Percentiles rank a stretch among this genome's conserved stretches.
phyloP scores from a whole-genome alignment of 805 yeast genomes.

The Helenozyma rhizophorensis region DNA sequence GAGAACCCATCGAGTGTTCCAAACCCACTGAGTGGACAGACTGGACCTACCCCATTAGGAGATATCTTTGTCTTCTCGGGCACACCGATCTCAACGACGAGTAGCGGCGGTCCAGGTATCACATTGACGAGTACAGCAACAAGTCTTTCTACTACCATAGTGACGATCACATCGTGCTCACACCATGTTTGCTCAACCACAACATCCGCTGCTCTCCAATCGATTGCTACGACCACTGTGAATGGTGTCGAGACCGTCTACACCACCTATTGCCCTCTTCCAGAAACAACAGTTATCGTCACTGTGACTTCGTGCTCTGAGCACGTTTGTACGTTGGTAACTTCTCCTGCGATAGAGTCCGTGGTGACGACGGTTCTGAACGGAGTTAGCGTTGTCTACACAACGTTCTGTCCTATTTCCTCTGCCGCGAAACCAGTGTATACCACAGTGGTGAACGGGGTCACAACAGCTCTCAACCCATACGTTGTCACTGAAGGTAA shows the following conservation, averaged over 20 bases:
- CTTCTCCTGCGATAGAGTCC: neutral
- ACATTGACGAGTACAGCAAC: too few relatives aligned
- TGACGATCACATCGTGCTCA: constrained; percentile 2
- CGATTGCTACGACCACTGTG: neutral
- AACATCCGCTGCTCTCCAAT: neutral
- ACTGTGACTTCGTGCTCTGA: constrained; percentile 1
- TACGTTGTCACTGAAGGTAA: too few relatives aligned
- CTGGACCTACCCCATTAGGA: too few relatives aligned
- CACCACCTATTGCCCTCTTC: constrained; percentile 1
- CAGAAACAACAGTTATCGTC: neutral
- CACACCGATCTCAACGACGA: neutral
- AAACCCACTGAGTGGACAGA: too few relatives aligned
- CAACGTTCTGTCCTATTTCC: constrained; percentile 1
- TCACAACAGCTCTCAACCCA: too few relatives aligned
- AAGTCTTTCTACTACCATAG: neutral
- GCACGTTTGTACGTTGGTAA: neutral
- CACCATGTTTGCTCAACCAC: neutral
- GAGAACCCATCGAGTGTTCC: too few relatives aligned
- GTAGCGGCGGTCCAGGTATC: too few relatives aligned
- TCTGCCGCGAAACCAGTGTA: too few relatives aligned
- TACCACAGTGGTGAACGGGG: neutral
- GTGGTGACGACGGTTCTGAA: neutral
- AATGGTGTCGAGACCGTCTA: neutral
- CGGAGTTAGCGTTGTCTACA: neutral
- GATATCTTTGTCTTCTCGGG: too few relatives aligned